Base-by-base conservation (phyloP, 2,329 filamentous ascomycete genomes). In the Microascus cirrosus region DNA sequence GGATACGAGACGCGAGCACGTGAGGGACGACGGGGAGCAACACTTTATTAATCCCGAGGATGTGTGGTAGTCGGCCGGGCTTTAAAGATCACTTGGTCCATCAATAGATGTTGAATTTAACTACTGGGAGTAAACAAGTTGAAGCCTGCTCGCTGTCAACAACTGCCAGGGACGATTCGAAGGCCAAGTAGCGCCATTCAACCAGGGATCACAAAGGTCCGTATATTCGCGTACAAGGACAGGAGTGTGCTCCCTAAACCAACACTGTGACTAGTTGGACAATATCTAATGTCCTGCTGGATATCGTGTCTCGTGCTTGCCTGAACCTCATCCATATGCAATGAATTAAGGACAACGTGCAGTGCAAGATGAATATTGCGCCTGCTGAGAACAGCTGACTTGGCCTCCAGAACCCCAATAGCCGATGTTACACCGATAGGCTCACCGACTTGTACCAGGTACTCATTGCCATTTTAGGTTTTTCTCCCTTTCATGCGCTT, bases 1-100 rank as follows among this genome's bases (percentile, higher is more conserved):
- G 66, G 94, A 99, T 73, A 82, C 80, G 70, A 81, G 86, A 58
- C 74, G 80, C 59, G 81, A 89, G 70, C 90, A 95, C 71, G 80
- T 95, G 54, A 82, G 94, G 62, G 82, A 86, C 57, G 83, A 93
- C 64, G 94, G 94, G 20, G 88, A 94, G 75, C 78, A 83, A 59
- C 84, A 89, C 68, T 79, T 82, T 64, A 91, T 99, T 28, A 77
- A 81, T 54, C 90, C 92, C 1, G 84, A 89, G 60, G 90, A 96
- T 73, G 92, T 99, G 56, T 96, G 89, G 85, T 92, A 56, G 42
- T 20, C 20, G n/a, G 45, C n/a, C 1, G 20, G 45, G 11, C 45
- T 34, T 45, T n/a, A 32, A 39, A 7, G 28, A n/a, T 45, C n/a
- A 8, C 11, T 42, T 45, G 39, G 18, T 3, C n/a, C 13, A n/a